phyloP scores from a whole-genome alignment of 1,284 basidiomycete genomes.

The Tylopilus microsporus region DNA sequence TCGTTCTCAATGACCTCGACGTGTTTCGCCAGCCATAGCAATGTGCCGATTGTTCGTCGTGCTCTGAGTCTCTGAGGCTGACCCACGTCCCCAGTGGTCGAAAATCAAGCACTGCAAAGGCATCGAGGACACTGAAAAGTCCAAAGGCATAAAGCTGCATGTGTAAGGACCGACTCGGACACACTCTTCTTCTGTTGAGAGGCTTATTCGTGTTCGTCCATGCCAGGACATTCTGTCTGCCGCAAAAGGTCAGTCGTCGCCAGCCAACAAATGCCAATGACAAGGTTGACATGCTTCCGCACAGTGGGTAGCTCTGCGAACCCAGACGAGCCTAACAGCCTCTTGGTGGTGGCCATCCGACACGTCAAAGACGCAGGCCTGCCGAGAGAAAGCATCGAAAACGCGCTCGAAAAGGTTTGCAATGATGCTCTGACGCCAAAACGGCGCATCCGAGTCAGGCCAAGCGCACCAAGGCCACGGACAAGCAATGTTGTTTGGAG shows the following conservation, averaged over 20 bases:
- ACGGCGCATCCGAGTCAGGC: too few relatives aligned
- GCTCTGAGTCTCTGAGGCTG: conserved; percentile 1
- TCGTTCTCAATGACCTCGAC: conserved; percentile 37
- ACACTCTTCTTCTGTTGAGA: neutral
- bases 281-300: neutral
- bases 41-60: conserved; percentile 37
- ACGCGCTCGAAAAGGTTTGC: conserved; percentile 59
- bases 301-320: conserved; percentile 63
- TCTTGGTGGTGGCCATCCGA: conserved; percentile 58
- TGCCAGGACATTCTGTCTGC: conserved; percentile 67
- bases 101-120: conserved; percentile 85
- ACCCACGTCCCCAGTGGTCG: conserved; percentile 58
- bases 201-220: neutral
- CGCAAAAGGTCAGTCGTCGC: conserved; percentile 46
- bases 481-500: too few relatives aligned
- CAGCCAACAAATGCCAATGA: neutral
- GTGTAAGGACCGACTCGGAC: conserved; percentile 40
- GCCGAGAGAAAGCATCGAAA: conserved; percentile 75
- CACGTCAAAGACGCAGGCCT: conserved; percentile 63
- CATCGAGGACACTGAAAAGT: conserved; percentile 62
- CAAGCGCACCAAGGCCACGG: too few relatives aligned
- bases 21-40: conserved; percentile 59
- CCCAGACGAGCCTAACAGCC: conserved; percentile 54
- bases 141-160: conserved; percentile 51
- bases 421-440: too few relatives aligned